A percentile compares a stretch with the other conserved stretches of the same genome.
Conservation (phyloP, 2,329 filamentous ascomycete genomes). For the Macroventuria anomochaeta region DNA sequence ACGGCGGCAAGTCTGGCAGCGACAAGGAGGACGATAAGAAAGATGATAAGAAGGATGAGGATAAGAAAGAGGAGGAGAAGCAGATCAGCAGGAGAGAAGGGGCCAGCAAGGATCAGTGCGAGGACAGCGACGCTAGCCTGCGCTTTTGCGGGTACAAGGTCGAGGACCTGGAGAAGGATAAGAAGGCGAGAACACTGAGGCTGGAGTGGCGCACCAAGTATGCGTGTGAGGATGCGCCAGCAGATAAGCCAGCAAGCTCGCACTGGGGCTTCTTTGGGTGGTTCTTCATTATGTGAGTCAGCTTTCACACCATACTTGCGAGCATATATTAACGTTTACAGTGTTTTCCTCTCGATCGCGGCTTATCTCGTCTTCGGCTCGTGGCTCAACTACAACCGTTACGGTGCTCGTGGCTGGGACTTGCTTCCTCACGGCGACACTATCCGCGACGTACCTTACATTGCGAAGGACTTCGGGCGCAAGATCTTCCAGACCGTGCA, state of each 20-base stretch:
- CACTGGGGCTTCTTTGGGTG: conserved; percentile 98
- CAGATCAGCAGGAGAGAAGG: conserved; percentile 34
- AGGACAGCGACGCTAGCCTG: conserved; percentile 61
- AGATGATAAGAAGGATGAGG: conserved; percentile 37
- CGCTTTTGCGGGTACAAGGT: conserved; percentile 76
- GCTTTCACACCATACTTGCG: no score
- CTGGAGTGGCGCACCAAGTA: conserved; percentile 88
- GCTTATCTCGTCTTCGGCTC: conserved; percentile 96
- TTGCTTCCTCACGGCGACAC: conserved; percentile 90
- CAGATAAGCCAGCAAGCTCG: conserved; percentile 56
- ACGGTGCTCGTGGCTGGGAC: conserved; percentile 94
- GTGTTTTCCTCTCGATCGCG: conserved; percentile 82
- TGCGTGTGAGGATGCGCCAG: conserved; percentile 66
- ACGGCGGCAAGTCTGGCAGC: conserved; percentile 18
- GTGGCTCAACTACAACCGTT: conserved; percentile 98
- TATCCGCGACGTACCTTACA: conserved; percentile 88
- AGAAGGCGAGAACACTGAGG: conserved; percentile 66
- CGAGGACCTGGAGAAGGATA: conserved; percentile 59
- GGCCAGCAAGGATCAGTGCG: conserved; percentile 46
- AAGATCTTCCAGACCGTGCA: conserved; percentile 83
- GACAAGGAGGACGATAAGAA: conserved; percentile 27
- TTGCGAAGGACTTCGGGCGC: conserved; percentile 86
- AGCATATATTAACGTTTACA: conserved; percentile 47
- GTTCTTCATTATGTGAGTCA: conserved; percentile 85
- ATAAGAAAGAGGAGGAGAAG: conserved; percentile 28